A percentile compares a stretch with the other conserved stretches of the same genome.
phyloP scores from a whole-genome alignment of 768 basidiomycete species.

The Postia placenta region DNA sequence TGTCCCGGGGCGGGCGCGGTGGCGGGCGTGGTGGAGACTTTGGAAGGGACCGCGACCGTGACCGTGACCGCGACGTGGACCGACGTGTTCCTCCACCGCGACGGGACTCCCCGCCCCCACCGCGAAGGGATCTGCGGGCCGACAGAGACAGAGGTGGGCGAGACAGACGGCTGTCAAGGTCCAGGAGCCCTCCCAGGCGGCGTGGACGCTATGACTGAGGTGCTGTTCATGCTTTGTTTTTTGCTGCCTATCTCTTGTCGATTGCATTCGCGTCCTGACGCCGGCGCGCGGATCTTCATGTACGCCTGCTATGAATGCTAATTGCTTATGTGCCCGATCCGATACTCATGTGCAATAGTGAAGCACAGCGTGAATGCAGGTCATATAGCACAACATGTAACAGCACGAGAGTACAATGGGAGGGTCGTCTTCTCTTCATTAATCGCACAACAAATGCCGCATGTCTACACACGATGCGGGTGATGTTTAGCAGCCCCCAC shows the following conservation, averaged over 20 bases:
- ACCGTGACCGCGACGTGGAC: slow-evolving; percentile 30
- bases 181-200: slow-evolving; percentile 37
- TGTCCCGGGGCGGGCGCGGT: slow-evolving; percentile 36
- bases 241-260: neutral
- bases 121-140: slow-evolving; percentile 24
- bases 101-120: slow-evolving; percentile 42
- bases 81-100: slow-evolving; percentile 35
- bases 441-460: neutral
- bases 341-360: neutral
- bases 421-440: slow-evolving; percentile 3
- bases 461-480: neutral
- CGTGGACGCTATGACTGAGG: slow-evolving; percentile 16
- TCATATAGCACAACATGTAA: slow-evolving; percentile 24
- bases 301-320: too few relatives aligned
- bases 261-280: too few relatives aligned
- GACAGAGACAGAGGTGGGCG: slow-evolving; percentile 25
- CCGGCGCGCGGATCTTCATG: too few relatives aligned
- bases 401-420: slow-evolving; percentile 17
- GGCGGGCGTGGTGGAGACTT: slow-evolving; percentile 34
- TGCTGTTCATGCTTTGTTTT: neutral
- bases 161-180: slow-evolving; percentile 32
- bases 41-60: slow-evolving; percentile 19
- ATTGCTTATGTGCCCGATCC: too few relatives aligned
- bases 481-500: slow-evolving; percentile 64
- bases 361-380: slow-evolving; percentile 1